Percentiles rank a stretch among this genome's conserved stretches.
Evolutionary conservation across 352 stramenopile species (phyloP).

Genomic region (Globisporangium orthogonon): DNA sequence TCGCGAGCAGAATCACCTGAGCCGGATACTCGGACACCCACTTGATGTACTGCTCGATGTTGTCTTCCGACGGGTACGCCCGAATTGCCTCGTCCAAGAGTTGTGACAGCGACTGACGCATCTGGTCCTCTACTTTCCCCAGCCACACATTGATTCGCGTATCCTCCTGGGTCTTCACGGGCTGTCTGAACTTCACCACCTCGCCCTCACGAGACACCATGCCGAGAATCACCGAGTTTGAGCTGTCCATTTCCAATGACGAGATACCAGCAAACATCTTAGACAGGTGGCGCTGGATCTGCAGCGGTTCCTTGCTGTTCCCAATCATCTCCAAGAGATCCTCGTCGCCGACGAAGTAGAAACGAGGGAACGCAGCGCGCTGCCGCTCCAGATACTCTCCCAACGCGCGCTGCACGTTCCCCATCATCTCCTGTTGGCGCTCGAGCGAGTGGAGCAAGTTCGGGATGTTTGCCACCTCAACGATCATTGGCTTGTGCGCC

Average conservation of each 20-base stretch:
- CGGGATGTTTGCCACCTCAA: conserved; percentile 90
- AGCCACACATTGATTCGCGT: conserved; percentile 95
- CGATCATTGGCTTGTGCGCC: conserved; percentile 93
- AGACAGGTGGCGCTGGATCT: conserved; percentile 95
- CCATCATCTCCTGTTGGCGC: conserved; percentile 96
- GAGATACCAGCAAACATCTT: conserved; percentile 99
- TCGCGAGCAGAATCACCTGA: conserved; percentile 98
- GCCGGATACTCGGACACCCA: conserved; percentile 98
- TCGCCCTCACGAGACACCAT: conserved; percentile 99
- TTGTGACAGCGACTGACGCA: conserved; percentile 95
- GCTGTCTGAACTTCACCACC: conserved; percentile 90
- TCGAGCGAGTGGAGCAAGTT: conserved; percentile 92
- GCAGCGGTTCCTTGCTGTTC: conserved; percentile 96
- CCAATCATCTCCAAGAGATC: conserved; percentile 99
- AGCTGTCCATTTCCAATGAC: conserved; percentile 81
- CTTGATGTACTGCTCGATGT: conserved; percentile 88
- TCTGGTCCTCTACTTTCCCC: conserved; percentile 95
- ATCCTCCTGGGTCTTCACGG: conserved; percentile 89
- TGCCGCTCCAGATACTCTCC: conserved; percentile 99
- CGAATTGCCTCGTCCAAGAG: conserved; percentile 92
- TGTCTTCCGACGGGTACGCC: conserved; percentile 66
- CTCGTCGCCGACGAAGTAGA: conserved; percentile 99
- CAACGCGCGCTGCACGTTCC: conserved; percentile 99
- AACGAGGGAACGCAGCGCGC: conserved; percentile 94
- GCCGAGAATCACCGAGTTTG: conserved; percentile 66